Evolutionary conservation across 371 early-diverging fungal genomes (phyloP).

Genomic region (Rhizopus stolonifer): DNA sequence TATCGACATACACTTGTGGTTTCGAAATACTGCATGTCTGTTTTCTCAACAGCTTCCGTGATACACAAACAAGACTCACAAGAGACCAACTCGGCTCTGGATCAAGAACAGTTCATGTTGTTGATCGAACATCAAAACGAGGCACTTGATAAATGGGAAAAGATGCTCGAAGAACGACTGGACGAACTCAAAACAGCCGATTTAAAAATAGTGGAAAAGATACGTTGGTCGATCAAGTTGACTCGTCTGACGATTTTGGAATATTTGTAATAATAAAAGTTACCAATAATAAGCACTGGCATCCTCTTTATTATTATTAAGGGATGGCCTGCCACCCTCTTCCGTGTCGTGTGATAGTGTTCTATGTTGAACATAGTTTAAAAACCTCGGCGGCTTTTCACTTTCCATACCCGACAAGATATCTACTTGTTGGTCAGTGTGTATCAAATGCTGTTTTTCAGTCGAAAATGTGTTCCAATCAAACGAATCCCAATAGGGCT

Average conservation of each 20-base stretch:
- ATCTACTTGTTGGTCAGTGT: conserved; percentile 38
- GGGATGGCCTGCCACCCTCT: conserved; percentile 24
- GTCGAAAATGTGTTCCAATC: conserved; percentile 32
- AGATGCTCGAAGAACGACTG: conserved; percentile 3
- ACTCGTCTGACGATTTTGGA: conserved; percentile 15
- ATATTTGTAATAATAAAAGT: conserved; percentile 10
- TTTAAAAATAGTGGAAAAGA: conserved; percentile 10
- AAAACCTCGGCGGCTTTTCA: conserved; percentile 9
- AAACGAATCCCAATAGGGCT: conserved; percentile 22
- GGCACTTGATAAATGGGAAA: conserved; percentile 14
- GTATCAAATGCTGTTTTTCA: conserved; percentile 28
- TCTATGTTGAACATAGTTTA: background rate
- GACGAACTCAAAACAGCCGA: background rate
- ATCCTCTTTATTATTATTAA: conserved; percentile 5
- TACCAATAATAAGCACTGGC: conserved; percentile 28
- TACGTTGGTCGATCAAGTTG: conserved; percentile 22
- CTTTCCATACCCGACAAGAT: conserved; percentile 23
- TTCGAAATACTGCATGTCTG: conserved; percentile 20
- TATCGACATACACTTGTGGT: conserved; percentile 21
- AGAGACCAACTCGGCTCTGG: conserved; percentile 15
- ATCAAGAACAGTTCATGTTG: conserved; percentile 8
- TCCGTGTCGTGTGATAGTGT: background rate
- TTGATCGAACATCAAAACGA: conserved; percentile 11
- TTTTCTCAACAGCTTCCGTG: conserved; percentile 12
- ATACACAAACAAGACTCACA: conserved; percentile 6